Conservation (phyloP, 1,139 yeast genomes). For the Yamadazyma siamensis region DNA sequence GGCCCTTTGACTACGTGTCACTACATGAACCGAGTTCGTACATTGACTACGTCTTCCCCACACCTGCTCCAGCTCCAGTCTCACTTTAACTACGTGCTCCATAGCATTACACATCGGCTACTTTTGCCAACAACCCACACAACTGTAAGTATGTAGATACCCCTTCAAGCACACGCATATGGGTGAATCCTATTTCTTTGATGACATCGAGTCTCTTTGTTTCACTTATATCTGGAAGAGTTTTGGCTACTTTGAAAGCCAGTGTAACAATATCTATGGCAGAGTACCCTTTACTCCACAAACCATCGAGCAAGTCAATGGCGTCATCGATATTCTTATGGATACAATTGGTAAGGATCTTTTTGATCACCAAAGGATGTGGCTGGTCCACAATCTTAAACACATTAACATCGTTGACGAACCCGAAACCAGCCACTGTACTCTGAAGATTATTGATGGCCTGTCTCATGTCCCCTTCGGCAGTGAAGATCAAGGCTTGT, state of each 20-base stretch:
- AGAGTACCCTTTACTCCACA: slow-evolving; percentile 91
- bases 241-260: slow-evolving; percentile 82
- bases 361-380: slow-evolving; percentile 81
- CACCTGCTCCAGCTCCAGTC: no score
- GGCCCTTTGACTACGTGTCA: no score
- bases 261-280: slow-evolving; percentile 93
- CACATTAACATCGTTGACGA: slow-evolving; percentile 87
- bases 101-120: slow-evolving; percentile 30
- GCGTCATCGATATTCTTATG: slow-evolving; percentile 54
- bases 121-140: slow-evolving; percentile 76
- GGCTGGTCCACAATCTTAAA: slow-evolving; percentile 96
- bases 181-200: slow-evolving; percentile 83
- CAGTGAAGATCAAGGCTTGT: slow-evolving; percentile 91
- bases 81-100: slow-evolving; percentile 1
- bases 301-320: slow-evolving; percentile 56
- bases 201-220: slow-evolving; percentile 68
- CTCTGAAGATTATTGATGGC: slow-evolving; percentile 93
- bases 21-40: no score
- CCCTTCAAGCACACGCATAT: slow-evolving; percentile 91
- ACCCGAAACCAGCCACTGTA: slow-evolving; percentile 89
- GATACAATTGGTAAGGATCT: slow-evolving; percentile 60
- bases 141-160: slow-evolving; percentile 83
- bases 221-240: slow-evolving; percentile 66
- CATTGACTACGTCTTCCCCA: no score
- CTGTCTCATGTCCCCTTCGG: slow-evolving; percentile 99